Evolutionary conservation across 768 basidiomycete species (phyloP).

Genomic region (Nidularia pulvinata): DNA sequence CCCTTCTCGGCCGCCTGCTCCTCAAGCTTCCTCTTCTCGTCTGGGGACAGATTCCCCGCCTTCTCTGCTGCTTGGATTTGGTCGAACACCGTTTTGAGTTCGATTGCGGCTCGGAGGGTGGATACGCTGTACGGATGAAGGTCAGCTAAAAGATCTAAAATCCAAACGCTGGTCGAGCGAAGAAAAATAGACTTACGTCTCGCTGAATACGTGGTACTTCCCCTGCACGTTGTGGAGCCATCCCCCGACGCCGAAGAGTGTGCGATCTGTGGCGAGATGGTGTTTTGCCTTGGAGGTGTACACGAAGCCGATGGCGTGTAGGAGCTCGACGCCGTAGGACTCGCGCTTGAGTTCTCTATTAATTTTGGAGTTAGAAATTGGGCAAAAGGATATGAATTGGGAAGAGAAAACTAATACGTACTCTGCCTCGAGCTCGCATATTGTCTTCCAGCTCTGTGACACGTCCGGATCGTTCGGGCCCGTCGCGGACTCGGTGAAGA

Average conservation of each 20-base stretch:
- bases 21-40: conserved; percentile 82
- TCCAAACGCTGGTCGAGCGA: not conserved
- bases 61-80: conserved; percentile 91
- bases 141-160: conserved; percentile 1
- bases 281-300: conserved; percentile 85
- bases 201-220: conserved; percentile 92
- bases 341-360: conserved; percentile 79
- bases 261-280: conserved; percentile 71
- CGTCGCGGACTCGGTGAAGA: conserved; percentile 84
- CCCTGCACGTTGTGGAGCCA: conserved; percentile 94
- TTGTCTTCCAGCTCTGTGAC: conserved; percentile 69
- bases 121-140: conserved; percentile 59
- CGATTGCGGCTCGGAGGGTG: conserved; percentile 83
- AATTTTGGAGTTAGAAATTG: conserved; percentile 1
- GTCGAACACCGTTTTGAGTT: conserved; percentile 88
- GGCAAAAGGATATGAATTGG: conserved; percentile 2
- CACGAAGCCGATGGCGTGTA: conserved; percentile 86
- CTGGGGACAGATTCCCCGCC: conserved; percentile 74
- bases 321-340: conserved; percentile 84
- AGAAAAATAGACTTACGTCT: conserved; percentile 64
- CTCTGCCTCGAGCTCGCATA: conserved; percentile 84
- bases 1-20: conserved; percentile 96
- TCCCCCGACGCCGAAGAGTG: conserved; percentile 83
- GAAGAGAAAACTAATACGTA: conserved; percentile 30
- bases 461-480: conserved; percentile 72